Conservation (phyloP, 768 basidiomycete genomes). For the Coprinopsis marcescibilis region DNA sequence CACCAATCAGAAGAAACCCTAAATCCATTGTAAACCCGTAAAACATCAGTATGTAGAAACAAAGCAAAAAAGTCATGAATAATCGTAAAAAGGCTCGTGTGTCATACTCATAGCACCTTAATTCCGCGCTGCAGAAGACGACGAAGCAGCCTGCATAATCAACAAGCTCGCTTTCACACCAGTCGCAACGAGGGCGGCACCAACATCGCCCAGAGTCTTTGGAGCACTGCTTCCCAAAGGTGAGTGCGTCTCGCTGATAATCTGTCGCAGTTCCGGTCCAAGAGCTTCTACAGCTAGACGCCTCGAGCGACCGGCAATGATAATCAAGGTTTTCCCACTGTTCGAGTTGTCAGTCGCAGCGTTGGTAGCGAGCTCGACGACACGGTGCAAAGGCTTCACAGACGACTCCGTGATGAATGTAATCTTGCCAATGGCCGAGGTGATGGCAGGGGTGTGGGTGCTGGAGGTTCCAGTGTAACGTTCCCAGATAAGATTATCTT, state of each 20-base stretch:
- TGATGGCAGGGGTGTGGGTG: neutral
- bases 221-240: slow-evolving; percentile 50
- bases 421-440: slow-evolving; percentile 54
- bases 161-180: slow-evolving; percentile 46
- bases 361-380: slow-evolving; percentile 42
- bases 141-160: slow-evolving; percentile 47
- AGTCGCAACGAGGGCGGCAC: slow-evolving; percentile 58
- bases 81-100: neutral
- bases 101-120: neutral
- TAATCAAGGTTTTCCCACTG: slow-evolving; percentile 43
- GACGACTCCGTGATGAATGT: slow-evolving; percentile 50
- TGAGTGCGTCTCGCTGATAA: slow-evolving; percentile 36
- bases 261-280: slow-evolving; percentile 47
- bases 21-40: neutral
- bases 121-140: neutral
- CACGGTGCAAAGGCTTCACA: slow-evolving; percentile 50
- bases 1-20: neutral
- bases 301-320: slow-evolving; percentile 69
- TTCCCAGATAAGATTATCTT: slow-evolving; percentile 76
- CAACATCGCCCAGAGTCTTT: slow-evolving; percentile 74
- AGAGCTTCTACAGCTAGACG: slow-evolving; percentile 60
- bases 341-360: slow-evolving; percentile 17
- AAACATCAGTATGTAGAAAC: neutral
- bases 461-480: slow-evolving; percentile 38
- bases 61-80: neutral